Evolutionary conservation across 2,329 filamentous ascomycete species (phyloP).

Genomic region (Beauveria bassiana): DNA sequence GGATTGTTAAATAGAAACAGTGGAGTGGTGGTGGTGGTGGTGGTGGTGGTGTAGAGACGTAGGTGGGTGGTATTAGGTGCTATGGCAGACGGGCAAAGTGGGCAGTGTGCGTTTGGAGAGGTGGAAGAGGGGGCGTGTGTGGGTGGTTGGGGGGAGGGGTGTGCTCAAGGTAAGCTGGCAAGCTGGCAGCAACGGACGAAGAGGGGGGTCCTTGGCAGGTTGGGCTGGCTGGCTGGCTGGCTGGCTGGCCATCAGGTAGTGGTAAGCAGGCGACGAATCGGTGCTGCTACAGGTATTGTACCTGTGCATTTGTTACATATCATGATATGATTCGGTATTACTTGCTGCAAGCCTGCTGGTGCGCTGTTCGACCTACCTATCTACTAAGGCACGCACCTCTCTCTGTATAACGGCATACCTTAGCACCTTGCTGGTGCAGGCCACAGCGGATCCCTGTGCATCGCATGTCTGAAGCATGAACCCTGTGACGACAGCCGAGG

Average conservation of each 20-base stretch:
- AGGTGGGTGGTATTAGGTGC: background rate
- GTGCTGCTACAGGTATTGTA: background rate
- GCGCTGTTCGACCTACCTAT: background rate
- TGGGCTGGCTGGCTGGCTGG: background rate
- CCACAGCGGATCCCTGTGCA: background rate
- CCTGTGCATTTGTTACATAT: background rate
- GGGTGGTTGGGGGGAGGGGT: background rate
- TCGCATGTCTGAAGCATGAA: background rate
- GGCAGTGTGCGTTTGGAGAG: background rate
- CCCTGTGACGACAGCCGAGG: background rate
- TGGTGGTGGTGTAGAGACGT: background rate
- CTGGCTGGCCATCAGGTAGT: background rate
- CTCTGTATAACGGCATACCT: too few species aligned
- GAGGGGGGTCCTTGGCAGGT: background rate
- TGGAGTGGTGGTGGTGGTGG: background rate
- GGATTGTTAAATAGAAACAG: conserved; percentile 11
- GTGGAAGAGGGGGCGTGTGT: background rate
- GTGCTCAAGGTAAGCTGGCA: background rate
- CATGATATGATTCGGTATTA: too few species aligned
- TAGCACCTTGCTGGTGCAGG: background rate
- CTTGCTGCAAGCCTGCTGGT: background rate
- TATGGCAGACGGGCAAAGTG: background rate
- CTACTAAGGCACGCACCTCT: too few species aligned
- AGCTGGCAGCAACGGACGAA: background rate
- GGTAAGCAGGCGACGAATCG: background rate